phyloP scores from a whole-genome alignment of 2,329 filamentous ascomycete species.

The Fusarium nodosum region DNA sequence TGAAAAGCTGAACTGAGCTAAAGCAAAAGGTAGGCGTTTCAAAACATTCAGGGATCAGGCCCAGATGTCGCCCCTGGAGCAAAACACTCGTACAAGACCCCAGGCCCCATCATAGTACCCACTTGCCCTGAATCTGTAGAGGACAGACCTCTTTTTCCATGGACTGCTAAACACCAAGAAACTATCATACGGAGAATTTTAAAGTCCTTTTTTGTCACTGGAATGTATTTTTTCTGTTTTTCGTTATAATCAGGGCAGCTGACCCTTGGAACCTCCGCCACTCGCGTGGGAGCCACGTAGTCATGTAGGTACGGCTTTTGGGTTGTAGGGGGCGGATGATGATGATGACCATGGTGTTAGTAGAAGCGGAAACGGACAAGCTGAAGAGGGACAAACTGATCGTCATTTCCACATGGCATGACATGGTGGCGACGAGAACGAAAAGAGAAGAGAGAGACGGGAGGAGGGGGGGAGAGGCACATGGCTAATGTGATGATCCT shows the following conservation, averaged over 20 bases:
- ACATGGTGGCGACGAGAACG: conserved; percentile 7
- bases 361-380: not conserved
- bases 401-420: conserved; percentile 35
- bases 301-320: not conserved
- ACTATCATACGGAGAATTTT: not conserved
- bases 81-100: conserved; percentile 5
- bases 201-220: conserved; percentile 1
- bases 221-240: not conserved
- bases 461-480: conserved; percentile 8
- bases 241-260: not conserved
- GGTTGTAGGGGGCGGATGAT: not conserved
- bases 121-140: conserved; percentile 11
- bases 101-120: not conserved
- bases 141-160: not conserved
- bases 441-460: not conserved
- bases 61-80: conserved; percentile 8
- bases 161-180: conserved; percentile 22
- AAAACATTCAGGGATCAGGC: conserved; percentile 30
- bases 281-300: conserved; percentile 21
- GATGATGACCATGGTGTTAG: not conserved
- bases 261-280: not conserved
- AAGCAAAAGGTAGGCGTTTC: conserved; percentile 18
- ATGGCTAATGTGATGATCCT: conserved; percentile 28
- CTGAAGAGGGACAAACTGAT: conserved; percentile 7
- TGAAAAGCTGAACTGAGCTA: conserved; percentile 1